phyloP scores from a whole-genome alignment of 371 early-diverging fungal species.

The Choanephora cucurbitarum region DNA sequence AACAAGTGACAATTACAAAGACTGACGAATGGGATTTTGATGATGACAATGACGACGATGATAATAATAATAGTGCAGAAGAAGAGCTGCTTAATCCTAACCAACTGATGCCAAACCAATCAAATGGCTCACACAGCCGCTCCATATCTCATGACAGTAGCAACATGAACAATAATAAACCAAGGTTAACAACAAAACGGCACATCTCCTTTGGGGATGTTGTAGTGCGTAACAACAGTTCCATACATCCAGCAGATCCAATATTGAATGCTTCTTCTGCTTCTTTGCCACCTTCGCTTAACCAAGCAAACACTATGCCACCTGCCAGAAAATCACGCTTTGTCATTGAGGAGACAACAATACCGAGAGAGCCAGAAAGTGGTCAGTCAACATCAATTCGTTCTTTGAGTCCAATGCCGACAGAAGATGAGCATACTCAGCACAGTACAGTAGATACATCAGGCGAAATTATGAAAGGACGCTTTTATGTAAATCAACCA shows the following conservation, averaged over 20 bases:
- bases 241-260: constrained; percentile 25
- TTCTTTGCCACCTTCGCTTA: constrained; percentile 6
- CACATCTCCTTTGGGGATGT: constrained; percentile 56
- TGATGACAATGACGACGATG: constrained; percentile 24
- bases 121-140: neutral
- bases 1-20: constrained; percentile 32
- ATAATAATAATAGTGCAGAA: constrained; percentile 1
- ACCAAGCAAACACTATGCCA: constrained; percentile 4
- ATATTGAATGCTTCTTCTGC: constrained; percentile 1
- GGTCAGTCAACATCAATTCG: constrained; percentile 11
- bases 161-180: constrained; percentile 1
- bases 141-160: constrained; percentile 13
- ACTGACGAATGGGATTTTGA: constrained; percentile 54
- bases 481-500: constrained; percentile 62
- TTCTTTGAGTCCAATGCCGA: constrained; percentile 36
- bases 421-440: constrained; percentile 32
- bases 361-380: neutral
- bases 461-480: constrained; percentile 60
- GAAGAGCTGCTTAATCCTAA: constrained; percentile 2
- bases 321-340: constrained; percentile 52
- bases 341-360: constrained; percentile 47
- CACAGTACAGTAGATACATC: constrained; percentile 10
- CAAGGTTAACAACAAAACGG: constrained; percentile 11
- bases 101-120: neutral
- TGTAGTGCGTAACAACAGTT: constrained; percentile 34